Evolutionary conservation across 108 stramenopile genomes (phyloP).

Genomic region (Cafeteria roenbergensis): DNA sequence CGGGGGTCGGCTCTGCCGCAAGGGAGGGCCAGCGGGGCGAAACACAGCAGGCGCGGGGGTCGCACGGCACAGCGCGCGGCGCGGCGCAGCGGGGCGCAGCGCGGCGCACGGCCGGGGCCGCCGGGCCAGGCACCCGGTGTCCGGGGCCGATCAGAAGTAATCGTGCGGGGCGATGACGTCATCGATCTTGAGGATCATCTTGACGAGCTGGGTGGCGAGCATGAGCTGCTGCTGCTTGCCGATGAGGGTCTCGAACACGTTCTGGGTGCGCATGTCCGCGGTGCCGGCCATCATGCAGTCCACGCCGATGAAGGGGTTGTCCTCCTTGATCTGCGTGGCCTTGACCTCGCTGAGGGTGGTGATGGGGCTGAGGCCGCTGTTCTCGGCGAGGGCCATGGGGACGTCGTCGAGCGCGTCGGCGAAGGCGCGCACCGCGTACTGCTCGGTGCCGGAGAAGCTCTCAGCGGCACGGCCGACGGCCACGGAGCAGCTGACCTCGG

Average conservation of each 20-base stretch:
- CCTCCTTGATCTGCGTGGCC: conserved; percentile 70
- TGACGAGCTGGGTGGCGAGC: conserved; percentile 95
- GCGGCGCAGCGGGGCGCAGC: too few relatives aligned
- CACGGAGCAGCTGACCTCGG: conserved; percentile 92
- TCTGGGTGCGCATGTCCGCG: conserved; percentile 73
- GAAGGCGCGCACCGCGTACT: conserved; percentile 97
- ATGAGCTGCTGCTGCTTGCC: conserved; percentile 97
- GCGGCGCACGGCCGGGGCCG: too few relatives aligned
- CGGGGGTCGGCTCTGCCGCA: too few relatives aligned
- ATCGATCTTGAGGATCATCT: conserved; percentile 99
- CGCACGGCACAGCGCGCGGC: too few relatives aligned
- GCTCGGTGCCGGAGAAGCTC: conserved; percentile 78
- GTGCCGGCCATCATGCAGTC: conserved; percentile 59
- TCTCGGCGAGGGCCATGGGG: conserved; percentile 96
- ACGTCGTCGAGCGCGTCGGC: conserved; percentile 96
- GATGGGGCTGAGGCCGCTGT: conserved; percentile 86
- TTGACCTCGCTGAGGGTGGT: conserved; percentile 88
- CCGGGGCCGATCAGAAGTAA: conserved; percentile 25
- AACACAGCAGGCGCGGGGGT: too few relatives aligned
- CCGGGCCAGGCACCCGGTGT: too few relatives aligned
- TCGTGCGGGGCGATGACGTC: conserved; percentile 75
- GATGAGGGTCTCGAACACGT: conserved; percentile 96
- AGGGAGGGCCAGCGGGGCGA: too few relatives aligned
- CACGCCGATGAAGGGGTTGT: conserved; percentile 70
- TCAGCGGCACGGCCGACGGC: conserved; percentile 78